Conservation (phyloP, 2,329 filamentous ascomycete genomes). For the Aaosphaeria arxii region DNA sequence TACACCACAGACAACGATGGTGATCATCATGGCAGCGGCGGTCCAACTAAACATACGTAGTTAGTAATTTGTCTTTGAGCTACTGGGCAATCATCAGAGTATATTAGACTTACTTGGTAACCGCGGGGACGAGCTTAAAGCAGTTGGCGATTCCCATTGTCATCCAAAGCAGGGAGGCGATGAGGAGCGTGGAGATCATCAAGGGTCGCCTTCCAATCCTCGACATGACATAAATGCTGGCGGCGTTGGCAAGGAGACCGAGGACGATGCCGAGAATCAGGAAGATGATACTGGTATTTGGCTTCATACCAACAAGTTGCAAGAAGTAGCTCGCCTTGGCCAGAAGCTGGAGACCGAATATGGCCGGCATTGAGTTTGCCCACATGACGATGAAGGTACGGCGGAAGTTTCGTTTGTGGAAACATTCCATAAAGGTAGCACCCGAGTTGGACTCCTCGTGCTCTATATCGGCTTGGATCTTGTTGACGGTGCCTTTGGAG, state of each 20-base stretch:
- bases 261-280: constrained; percentile 46
- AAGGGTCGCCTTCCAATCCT: constrained; percentile 41
- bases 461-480: constrained; percentile 19
- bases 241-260: constrained; percentile 45
- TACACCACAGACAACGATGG: constrained; percentile 43
- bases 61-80: background rate
- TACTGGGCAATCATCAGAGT: no score
- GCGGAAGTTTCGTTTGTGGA: constrained; percentile 31
- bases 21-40: constrained; percentile 40
- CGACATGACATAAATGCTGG: constrained; percentile 45
- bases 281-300: constrained; percentile 38
- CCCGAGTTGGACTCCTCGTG: constrained; percentile 19
- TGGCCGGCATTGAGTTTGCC: constrained; percentile 25
- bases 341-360: constrained; percentile 36
- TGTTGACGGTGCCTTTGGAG: constrained; percentile 29
- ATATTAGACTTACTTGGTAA: constrained; percentile 19
- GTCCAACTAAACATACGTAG: constrained; percentile 32
- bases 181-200: constrained; percentile 33
- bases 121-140: constrained; percentile 33
- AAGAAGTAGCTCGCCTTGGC: constrained; percentile 35
- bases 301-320: constrained; percentile 30
- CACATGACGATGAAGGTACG: constrained; percentile 39
- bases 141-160: constrained; percentile 49
- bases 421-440: constrained; percentile 32
- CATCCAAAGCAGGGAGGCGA: constrained; percentile 41